These are phyloP conservation scores for Chytriomyces confervae DNA, from an alignment of 192 early-diverging fungal species.

Conservation along the genomic window DNA sequence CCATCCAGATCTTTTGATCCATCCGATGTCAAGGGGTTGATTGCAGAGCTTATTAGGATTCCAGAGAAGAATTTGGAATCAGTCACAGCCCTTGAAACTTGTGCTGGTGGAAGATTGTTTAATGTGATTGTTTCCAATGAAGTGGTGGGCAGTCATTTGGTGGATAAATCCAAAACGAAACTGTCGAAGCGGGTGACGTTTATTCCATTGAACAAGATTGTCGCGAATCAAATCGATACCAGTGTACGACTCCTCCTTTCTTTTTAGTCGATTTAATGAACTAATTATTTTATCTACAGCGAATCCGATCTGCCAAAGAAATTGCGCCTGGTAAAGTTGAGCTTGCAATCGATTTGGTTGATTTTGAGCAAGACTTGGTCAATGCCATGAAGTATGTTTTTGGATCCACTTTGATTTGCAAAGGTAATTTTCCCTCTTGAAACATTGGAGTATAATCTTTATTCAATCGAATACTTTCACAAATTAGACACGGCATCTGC, in stretches of 20 bases:
- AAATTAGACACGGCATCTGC: conserved; percentile 75
- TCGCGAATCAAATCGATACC: conserved; percentile 38
- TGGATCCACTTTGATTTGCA: conserved; percentile 88
- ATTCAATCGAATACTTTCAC: not conserved
- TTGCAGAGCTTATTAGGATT: conserved; percentile 87
- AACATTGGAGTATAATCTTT: not conserved
- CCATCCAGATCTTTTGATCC: conserved; percentile 90
- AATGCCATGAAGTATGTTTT: conserved; percentile 93
- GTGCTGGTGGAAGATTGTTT: conserved; percentile 91
- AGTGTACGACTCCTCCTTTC: not conserved
- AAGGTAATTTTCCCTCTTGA: conserved; percentile 45
- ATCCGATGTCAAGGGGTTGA: conserved; percentile 87
- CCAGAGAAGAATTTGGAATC: conserved; percentile 68
- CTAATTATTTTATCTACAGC: conserved; percentile 40
- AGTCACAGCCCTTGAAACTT: conserved; percentile 88
- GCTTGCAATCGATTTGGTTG: conserved; percentile 83
- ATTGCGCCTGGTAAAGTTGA: conserved; percentile 89
- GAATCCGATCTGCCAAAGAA: conserved; percentile 72
- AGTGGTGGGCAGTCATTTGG: conserved; percentile 76
- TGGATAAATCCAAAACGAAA: conserved; percentile 55
- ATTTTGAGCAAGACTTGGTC: conserved; percentile 79
- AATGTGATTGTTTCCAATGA: conserved; percentile 95
- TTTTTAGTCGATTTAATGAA: not conserved
- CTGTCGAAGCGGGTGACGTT: conserved; percentile 83
- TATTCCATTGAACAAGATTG: conserved; percentile 97